Evolutionary conservation across 1,139 yeast genomes (phyloP), one percentile per base, ranked within the genome.

Genomic region (Pichia terricola): DNA sequence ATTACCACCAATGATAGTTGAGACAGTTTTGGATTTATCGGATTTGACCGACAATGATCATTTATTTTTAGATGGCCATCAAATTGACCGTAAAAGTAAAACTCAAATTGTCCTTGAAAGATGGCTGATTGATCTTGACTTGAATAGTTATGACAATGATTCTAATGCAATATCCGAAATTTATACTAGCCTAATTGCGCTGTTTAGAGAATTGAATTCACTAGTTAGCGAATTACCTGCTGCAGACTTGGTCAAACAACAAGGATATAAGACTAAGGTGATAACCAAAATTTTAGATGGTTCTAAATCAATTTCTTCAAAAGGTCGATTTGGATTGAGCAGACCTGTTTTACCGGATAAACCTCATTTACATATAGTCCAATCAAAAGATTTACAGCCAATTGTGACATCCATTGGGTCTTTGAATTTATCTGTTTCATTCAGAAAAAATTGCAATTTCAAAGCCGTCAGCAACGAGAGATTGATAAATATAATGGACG

Each of bases 21-120:
- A 91, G 59, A 81, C 94, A 0, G 84, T 73, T 52, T 68, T 91
- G 44, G 96, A 89, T 60, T 67, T 88, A 44, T 65, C 87, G 30
- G 72, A 69, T 27, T 60, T 89, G 44, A 66, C 75, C 8, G 63
- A 79, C 2, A 73, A 49, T 11, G 88, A 84, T 52, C 69, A 81
- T 10, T 70, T 88, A 39, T 73, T 79, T 40, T 57, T 82, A 37
- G 44, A 48, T 9, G 80, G 77, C 28, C 42, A 48, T 34, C 79
- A 77, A 11, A 68, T 74, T 16, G 70, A 69, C 45, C 77, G 78
- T 22, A 70, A 71, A 3, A 78, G 73, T 57, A 81, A 81, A 55
- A 69, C 77, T 11, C 97, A 89, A 61, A 76, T 91, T 22, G 96
- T 91, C 2, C 65, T 91, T 46, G 98, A 91, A 59, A 70, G 98